A percentile compares a stretch with the other conserved stretches of the same genome.
Evolutionary conservation across 345 rosid genomes (phyloP).

Genomic region (Acer negundo): DNA sequence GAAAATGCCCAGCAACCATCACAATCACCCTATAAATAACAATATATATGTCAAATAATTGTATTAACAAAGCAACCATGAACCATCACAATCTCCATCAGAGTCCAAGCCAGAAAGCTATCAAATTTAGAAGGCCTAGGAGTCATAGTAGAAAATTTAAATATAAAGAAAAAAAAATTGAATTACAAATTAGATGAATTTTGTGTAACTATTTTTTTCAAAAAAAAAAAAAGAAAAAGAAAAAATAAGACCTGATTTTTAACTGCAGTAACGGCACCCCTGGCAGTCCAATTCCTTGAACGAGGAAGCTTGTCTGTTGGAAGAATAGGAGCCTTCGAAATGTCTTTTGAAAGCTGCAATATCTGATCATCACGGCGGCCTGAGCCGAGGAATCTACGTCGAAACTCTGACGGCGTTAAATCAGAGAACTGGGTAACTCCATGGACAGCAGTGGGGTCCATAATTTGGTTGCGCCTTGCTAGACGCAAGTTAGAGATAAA

Average conservation of each 20-base stretch:
- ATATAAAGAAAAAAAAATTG: too few relatives aligned
- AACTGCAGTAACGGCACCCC: constrained; percentile 78
- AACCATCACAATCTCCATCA: too few relatives aligned
- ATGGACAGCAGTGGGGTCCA: constrained; percentile 81
- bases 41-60: too few relatives aligned
- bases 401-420: constrained; percentile 79
- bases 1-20: constrained; percentile 98
- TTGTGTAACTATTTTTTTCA: too few relatives aligned
- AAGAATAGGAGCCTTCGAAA: constrained; percentile 71
- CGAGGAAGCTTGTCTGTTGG: constrained; percentile 73
- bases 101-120: too few relatives aligned
- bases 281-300: constrained; percentile 80
- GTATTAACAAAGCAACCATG: too few relatives aligned
- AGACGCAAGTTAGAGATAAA: constrained; percentile 70
- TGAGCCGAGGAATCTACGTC: constrained; percentile 58
- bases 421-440: constrained; percentile 98
- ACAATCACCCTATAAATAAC: constrained; percentile 27
- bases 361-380: constrained; percentile 31
- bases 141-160: too few relatives aligned
- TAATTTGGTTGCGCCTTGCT: constrained; percentile 63
- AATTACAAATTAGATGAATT: too few relatives aligned
- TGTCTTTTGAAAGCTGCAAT: constrained; percentile 55
- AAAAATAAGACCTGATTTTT: neutral
- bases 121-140: too few relatives aligned
- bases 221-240: too few relatives aligned